A percentile compares a stretch with the other conserved stretches of the same genome.
phyloP scores from a whole-genome alignment of 306 rosid species.

The Cucurbita ficifolia region DNA sequence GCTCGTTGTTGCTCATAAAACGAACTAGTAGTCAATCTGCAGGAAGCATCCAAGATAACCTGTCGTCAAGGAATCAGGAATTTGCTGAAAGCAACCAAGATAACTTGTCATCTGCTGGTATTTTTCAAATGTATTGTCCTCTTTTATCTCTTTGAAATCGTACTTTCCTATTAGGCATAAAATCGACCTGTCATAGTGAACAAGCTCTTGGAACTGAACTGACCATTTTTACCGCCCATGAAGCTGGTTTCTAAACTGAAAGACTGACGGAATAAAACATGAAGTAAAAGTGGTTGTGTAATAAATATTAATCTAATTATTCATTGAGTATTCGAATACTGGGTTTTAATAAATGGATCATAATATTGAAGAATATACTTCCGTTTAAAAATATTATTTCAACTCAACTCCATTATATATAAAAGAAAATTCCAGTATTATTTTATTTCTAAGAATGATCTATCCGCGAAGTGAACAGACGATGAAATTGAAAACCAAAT shows the following conservation, averaged over 20 bases:
- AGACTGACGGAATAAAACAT: no score
- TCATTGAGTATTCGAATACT: not conserved
- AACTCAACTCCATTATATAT: no score
- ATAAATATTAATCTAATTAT: no score
- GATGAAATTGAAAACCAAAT: not conserved
- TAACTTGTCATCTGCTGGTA: conserved; percentile 22
- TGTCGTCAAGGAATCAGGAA: conserved; percentile 32
- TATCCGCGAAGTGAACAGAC: not conserved
- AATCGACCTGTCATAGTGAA: not conserved
- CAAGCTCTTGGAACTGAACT: not conserved
- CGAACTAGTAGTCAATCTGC: not conserved
- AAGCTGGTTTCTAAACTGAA: no score
- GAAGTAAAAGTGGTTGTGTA: not conserved
- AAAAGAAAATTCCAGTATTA: no score
- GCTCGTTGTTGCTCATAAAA: not conserved
- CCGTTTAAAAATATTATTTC: no score
- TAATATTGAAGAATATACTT: no score
- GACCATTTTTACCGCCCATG: no score
- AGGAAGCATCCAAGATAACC: conserved; percentile 20
- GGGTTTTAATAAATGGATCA: no score
- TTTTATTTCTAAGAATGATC: no score
- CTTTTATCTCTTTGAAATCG: not conserved
- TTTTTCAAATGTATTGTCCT: not conserved
- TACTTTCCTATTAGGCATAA: not conserved
- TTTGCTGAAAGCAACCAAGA: conserved; percentile 22